Evolutionary conservation across 345 rosid species (phyloP), one percentile per base, ranked within the genome.

Genomic region (Tarenaya hassleriana): DNA sequence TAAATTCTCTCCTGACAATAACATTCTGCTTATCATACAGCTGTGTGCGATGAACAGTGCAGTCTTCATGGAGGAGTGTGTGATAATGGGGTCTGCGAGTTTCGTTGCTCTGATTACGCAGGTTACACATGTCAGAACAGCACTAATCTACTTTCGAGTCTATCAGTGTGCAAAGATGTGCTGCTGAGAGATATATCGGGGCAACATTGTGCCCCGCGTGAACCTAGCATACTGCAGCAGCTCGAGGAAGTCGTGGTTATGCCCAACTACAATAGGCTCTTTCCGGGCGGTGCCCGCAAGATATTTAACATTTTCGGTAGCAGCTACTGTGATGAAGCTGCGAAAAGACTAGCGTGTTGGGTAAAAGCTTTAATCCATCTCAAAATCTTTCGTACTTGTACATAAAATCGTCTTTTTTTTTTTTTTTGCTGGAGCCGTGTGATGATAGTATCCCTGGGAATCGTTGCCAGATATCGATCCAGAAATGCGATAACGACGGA

Each of bases 11-110:
- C 17, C 32, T 3, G 10, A 40, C 14, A n/a, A 45, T 20, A 58
- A 34, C 11, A 7, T 52, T 52, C 7, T 41, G 43, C 35, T 20
- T 41, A 56, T 51, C 34, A 11, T 62, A 70, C 91, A 92, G 99
- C 89, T 67, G 85, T 81, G 38, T 92, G 99, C 16, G 95, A 92
- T 29, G 99, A 92, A 60, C 99, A 92, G 48, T 92, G 99, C 75
- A 92, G 97, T 62, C 87, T 92, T 12, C 99, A 92, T 34, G 97
- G 99, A 20, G 99, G 99, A 50, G 99, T 92, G n/a, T 92, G 99
- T 64, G 99, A 92, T 58, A 83, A 92, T 40, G 99, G 99, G 35
- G 95, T 85, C 69, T 92, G 99, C 16, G 99, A 92, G 64, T 92
- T 92, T 54, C 90, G 97, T 24, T 92, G 99, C 88, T 92, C 99